phyloP scores from a whole-genome alignment of 495 filamentous ascomycete genomes.

The Trichoderma virens region DNA sequence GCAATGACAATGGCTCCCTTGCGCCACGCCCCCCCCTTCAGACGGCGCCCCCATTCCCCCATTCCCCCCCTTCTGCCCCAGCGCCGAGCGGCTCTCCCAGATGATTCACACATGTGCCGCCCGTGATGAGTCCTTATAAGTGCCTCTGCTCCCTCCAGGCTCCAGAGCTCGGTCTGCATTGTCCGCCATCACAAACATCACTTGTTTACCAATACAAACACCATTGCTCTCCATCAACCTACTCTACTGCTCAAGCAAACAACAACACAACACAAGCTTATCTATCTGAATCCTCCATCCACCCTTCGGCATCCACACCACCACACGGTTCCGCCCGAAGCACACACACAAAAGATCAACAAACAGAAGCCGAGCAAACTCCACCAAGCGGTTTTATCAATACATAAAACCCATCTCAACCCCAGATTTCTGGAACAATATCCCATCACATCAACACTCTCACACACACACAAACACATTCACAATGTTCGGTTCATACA shows the following conservation, averaged over 20 bases:
- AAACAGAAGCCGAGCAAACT: neutral
- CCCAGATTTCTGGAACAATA: conserved; percentile 9
- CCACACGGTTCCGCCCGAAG: neutral
- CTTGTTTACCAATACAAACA: neutral
- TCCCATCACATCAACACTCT: conserved; percentile 9
- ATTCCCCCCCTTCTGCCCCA: neutral
- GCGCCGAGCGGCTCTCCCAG: neutral
- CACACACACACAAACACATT: conserved; percentile 12
- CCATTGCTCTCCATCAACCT: neutral
- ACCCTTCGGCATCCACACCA: neutral
- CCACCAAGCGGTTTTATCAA: neutral
- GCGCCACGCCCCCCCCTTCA: neutral
- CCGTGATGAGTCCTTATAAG: conserved; percentile 1
- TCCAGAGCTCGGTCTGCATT: neutral
- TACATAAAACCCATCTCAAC: neutral
- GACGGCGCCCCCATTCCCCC: neutral
- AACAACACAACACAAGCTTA: neutral
- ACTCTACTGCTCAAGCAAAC: neutral
- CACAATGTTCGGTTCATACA: conserved; percentile 41
- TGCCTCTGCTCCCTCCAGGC: neutral
- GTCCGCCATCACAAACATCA: neutral
- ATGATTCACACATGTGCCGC: conserved; percentile 6
- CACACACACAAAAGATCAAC: neutral
- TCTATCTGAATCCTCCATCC: neutral
- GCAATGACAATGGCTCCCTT: neutral